A percentile compares a stretch with the other conserved stretches of the same genome.
Conservation (phyloP, 306 rosid genomes). For the Prinsepia uniflora region DNA sequence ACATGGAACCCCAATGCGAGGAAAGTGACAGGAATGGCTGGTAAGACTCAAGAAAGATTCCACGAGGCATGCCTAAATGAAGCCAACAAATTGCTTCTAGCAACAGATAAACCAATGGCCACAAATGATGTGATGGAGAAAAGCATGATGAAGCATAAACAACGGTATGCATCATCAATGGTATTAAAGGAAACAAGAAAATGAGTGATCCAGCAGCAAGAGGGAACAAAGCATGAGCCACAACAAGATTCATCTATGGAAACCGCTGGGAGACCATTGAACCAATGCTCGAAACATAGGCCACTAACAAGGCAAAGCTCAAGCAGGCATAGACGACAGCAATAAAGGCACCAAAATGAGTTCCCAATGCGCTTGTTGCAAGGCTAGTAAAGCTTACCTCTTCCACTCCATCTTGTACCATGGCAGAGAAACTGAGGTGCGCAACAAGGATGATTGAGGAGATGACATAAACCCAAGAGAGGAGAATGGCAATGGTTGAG, state of each 20-base stretch:
- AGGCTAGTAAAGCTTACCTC: constrained; percentile 58
- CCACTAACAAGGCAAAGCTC: constrained; percentile 50
- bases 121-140: constrained; percentile 45
- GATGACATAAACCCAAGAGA: constrained; percentile 50
- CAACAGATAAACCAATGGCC: constrained; percentile 40
- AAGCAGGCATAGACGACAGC: constrained; percentile 37
- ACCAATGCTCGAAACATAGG: constrained; percentile 56
- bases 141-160: constrained; percentile 48
- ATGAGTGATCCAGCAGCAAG: constrained; percentile 25
- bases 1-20: constrained; percentile 63
- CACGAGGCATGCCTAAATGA: constrained; percentile 42
- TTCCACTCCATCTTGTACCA: constrained; percentile 45
- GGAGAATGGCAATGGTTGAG: constrained; percentile 45
- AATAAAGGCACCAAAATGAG: constrained; percentile 39
- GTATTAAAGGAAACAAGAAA: constrained; percentile 41
- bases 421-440: constrained; percentile 48
- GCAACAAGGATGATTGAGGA: constrained; percentile 56
- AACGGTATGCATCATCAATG: constrained; percentile 43
- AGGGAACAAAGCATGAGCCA: constrained; percentile 43
- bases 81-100: constrained; percentile 33
- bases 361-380: constrained; percentile 42
- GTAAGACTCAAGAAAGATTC: constrained; percentile 38
- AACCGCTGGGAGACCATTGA: constrained; percentile 36
- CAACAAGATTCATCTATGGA: constrained; percentile 16
- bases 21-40: constrained; percentile 48